phyloP scores from a whole-genome alignment of 2,329 filamentous ascomycete species.

The Epichloe sibirici region DNA sequence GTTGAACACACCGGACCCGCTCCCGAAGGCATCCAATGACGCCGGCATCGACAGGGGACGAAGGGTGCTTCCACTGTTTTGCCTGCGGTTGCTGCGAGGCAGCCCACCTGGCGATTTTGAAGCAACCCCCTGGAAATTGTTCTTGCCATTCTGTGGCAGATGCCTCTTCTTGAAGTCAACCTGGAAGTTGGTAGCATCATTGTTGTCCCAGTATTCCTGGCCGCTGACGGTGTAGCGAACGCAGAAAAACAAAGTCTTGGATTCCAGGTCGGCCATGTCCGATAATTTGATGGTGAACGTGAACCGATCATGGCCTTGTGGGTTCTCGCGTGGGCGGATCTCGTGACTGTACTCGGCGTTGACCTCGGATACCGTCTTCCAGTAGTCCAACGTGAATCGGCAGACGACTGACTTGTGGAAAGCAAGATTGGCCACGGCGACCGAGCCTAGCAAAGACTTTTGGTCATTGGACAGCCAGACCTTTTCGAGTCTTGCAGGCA shows the following conservation, averaged over 20 bases:
- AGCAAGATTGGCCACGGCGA: slow-evolving; percentile 76
- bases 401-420: slow-evolving; percentile 86
- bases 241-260: slow-evolving; percentile 87
- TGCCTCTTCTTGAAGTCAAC: slow-evolving; percentile 81
- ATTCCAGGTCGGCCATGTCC: slow-evolving; percentile 81
- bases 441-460: slow-evolving; percentile 70
- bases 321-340: slow-evolving; percentile 52
- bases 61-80: slow-evolving; percentile 25
- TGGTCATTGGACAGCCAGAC: slow-evolving; percentile 83
- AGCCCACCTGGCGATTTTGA: slow-evolving; percentile 41
- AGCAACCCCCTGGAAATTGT: slow-evolving; percentile 35
- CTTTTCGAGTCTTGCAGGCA: slow-evolving; percentile 70
- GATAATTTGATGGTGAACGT: slow-evolving; percentile 88
- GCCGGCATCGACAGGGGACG: slow-evolving; percentile 43
- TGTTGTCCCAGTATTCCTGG: slow-evolving; percentile 93
- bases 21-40: slow-evolving; percentile 60
- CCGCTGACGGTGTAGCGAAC: slow-evolving; percentile 77
- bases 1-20: slow-evolving; percentile 41
- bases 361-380: slow-evolving; percentile 96
- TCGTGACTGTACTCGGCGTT: slow-evolving; percentile 77
- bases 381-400: slow-evolving; percentile 92
- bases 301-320: slow-evolving; percentile 72
- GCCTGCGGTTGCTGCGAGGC: slow-evolving; percentile 54
- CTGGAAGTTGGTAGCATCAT: slow-evolving; percentile 76
- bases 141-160: slow-evolving; percentile 48